These are phyloP conservation scores for Rauvolfia tetraphylla DNA, from an alignment of 257 asterid genomes.

Conservation along the genomic window DNA sequence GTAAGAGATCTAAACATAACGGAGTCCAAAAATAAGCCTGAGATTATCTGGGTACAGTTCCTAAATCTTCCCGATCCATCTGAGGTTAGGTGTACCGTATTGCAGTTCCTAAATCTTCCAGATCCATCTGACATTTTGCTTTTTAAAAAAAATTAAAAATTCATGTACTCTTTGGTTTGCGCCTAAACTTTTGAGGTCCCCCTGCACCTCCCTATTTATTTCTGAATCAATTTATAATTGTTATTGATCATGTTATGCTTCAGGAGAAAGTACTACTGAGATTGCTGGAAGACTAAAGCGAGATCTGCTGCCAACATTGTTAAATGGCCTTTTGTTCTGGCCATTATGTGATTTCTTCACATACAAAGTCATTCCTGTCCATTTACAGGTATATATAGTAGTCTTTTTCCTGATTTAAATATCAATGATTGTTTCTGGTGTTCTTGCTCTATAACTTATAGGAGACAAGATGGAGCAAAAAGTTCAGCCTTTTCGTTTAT, in stretches of 20 bases:
- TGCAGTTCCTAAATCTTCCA: too few relatives aligned
- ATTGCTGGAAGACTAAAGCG: constrained; percentile 69
- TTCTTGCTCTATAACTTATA: background rate
- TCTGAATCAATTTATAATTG: constrained; percentile 9
- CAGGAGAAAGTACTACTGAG: constrained; percentile 64
- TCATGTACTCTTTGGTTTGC: background rate
- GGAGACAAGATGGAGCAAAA: background rate
- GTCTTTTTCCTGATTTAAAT: background rate
- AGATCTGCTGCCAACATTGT: constrained; percentile 76
- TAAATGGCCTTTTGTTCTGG: constrained; percentile 75
- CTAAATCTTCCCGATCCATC: background rate
- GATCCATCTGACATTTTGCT: background rate
- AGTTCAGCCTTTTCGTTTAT: background rate
- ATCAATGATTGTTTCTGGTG: background rate
- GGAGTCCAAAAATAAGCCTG: background rate
- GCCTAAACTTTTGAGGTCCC: background rate
- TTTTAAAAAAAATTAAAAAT: too few relatives aligned
- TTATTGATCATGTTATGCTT: background rate
- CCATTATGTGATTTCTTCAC: constrained; percentile 86
- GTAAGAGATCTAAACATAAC: background rate
- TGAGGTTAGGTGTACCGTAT: background rate
- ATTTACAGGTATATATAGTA: constrained; percentile 55
- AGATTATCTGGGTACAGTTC: background rate
- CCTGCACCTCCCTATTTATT: background rate
- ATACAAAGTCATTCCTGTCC: constrained; percentile 73